These are phyloP conservation scores for Ustilago xerochloae DNA, from an alignment of 1,284 basidiomycete species.

Conservation along the genomic window DNA sequence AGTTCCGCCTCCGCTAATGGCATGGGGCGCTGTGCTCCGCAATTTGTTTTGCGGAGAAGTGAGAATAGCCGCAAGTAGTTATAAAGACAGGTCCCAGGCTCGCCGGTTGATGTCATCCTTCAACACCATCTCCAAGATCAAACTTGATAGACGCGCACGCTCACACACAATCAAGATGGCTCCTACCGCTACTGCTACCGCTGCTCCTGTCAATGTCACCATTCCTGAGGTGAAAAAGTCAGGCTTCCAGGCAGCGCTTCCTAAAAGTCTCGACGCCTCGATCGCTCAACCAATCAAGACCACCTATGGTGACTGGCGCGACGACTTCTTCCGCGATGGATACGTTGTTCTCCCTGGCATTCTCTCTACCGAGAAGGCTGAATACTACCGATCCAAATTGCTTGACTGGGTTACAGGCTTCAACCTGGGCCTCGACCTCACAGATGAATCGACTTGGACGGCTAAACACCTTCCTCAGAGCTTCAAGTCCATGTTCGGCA, in stretches of 20 bases:
- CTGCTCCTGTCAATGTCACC: not conserved
- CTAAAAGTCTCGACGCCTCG: not conserved
- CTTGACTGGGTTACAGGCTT: conserved; percentile 68
- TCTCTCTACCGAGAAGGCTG: conserved; percentile 59
- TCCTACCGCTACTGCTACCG: conserved; percentile 3
- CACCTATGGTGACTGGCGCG: conserved; percentile 15
- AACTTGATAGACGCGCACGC: too few relatives aligned
- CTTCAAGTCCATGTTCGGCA: conserved; percentile 54
- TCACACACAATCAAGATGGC: conserved; percentile 10
- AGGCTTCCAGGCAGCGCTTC: not conserved
- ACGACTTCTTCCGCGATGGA: conserved; percentile 31
- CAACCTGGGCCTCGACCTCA: conserved; percentile 67
- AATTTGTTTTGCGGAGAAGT: too few relatives aligned
- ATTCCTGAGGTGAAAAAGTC: not conserved
- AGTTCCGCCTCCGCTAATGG: too few relatives aligned
- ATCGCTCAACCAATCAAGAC: conserved; percentile 1
- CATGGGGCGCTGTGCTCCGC: too few relatives aligned
- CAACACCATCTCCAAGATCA: too few relatives aligned
- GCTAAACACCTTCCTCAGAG: conserved; percentile 66
- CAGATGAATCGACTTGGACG: conserved; percentile 68
- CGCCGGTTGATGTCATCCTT: too few relatives aligned
- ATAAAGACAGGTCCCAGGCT: too few relatives aligned
- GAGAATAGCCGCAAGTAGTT: too few relatives aligned
- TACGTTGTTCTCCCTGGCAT: conserved; percentile 67
- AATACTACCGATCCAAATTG: conserved; percentile 61